A percentile compares a stretch with the other conserved stretches of the same genome.
phyloP scores from a whole-genome alignment of 306 rosid genomes.

The Lathyrus oleraceus region DNA sequence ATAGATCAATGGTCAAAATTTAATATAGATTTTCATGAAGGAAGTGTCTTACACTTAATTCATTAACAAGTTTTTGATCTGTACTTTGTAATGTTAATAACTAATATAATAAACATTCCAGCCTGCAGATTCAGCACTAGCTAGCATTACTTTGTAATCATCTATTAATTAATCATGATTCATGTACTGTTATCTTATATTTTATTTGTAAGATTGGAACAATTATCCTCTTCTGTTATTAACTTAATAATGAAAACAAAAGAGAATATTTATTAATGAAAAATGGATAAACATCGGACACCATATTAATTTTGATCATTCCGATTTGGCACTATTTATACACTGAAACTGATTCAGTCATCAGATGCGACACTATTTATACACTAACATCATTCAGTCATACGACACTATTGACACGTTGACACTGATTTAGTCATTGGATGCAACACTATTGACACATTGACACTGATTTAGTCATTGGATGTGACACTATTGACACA shows the following conservation, averaged over 20 bases:
- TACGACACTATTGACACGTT: too few relatives aligned
- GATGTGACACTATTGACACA: too few relatives aligned
- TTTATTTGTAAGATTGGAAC: conserved; percentile 35
- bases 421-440: too few relatives aligned
- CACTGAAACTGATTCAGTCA: too few relatives aligned
- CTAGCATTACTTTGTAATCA: background rate
- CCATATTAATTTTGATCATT: too few relatives aligned
- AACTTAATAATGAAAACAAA: conserved; percentile 1
- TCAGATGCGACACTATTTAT: too few relatives aligned
- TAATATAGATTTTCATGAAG: background rate
- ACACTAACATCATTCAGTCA: too few relatives aligned
- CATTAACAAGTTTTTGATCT: conserved; percentile 35
- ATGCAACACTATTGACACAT: too few relatives aligned
- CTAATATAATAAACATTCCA: conserved; percentile 43
- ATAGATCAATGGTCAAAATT: conserved; percentile 39
- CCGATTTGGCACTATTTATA: too few relatives aligned
- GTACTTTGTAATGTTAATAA: conserved; percentile 34
- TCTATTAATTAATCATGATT: conserved; percentile 30
- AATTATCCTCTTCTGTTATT: conserved; percentile 36
- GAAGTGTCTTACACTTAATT: conserved; percentile 22
- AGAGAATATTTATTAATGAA: background rate
- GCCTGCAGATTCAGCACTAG: conserved; percentile 43
- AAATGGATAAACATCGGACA: too few relatives aligned
- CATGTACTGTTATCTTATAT: background rate
- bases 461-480: too few relatives aligned